phyloP scores from a whole-genome alignment of 306 rosid species.

The Sechiopsis laciniata region DNA sequence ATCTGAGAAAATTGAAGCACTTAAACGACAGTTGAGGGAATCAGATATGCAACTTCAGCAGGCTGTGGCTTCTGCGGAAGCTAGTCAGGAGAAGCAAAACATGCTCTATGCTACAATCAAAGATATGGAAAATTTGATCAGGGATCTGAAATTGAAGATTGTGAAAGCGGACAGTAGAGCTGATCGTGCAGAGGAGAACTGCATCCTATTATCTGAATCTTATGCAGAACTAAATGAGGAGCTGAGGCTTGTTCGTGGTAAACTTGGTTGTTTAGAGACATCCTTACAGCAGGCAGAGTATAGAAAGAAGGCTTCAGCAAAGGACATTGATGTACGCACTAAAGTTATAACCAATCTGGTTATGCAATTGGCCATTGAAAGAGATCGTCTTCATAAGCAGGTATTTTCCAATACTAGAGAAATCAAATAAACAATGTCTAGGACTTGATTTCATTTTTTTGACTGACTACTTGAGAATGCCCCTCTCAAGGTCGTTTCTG shows the following conservation, averaged over 20 bases:
- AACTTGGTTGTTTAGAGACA: conserved; percentile 56
- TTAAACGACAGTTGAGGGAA: conserved; percentile 54
- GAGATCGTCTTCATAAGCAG: conserved; percentile 88
- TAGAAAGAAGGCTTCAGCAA: conserved; percentile 57
- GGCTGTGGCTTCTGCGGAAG: conserved; percentile 79
- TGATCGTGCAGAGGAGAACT: conserved; percentile 65
- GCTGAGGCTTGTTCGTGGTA: conserved; percentile 49
- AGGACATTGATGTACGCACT: conserved; percentile 48
- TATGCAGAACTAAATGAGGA: conserved; percentile 62
- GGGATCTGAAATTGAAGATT: conserved; percentile 63
- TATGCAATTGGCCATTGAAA: conserved; percentile 72
- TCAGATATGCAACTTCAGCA: conserved; percentile 48
- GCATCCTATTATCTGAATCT: conserved; percentile 63
- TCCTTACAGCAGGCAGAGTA: conserved; percentile 64
- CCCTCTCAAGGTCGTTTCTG: neutral
- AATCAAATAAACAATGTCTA: neutral
- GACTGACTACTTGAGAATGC: neutral
- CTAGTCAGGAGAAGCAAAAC: conserved; percentile 71
- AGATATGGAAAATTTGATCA: conserved; percentile 78
- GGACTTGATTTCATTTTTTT: conserved; percentile 11
- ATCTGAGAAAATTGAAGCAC: conserved; percentile 43
- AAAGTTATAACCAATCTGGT: conserved; percentile 54
- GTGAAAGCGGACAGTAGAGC: conserved; percentile 65
- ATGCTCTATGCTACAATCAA: conserved; percentile 52
- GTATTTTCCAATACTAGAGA: conserved; percentile 32